These are phyloP conservation scores for Musa beccarii DNA, from an alignment of 176 grass and related monocot genomes.

Conservation along the genomic window DNA sequence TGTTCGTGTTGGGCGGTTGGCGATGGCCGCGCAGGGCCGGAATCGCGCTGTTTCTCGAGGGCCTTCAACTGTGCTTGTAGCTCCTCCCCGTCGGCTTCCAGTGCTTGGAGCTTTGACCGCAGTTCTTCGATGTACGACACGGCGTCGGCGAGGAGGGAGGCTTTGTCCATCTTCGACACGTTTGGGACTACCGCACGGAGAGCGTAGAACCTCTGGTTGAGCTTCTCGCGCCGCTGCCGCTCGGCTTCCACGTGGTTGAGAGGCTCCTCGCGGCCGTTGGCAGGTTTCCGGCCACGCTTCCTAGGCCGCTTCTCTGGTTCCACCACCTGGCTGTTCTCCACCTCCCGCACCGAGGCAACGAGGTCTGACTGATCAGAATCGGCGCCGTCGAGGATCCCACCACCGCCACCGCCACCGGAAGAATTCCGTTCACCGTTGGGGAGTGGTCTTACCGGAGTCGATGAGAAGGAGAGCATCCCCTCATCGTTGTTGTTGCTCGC, in stretches of 20 bases:
- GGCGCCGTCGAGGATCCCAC: slow-evolving; percentile 49
- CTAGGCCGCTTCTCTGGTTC: slow-evolving; percentile 88
- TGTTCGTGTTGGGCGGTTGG: slow-evolving; percentile 5
- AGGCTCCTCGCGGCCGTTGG: slow-evolving; percentile 91
- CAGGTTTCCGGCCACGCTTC: slow-evolving; percentile 89
- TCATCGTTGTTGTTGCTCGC: slow-evolving; percentile 83
- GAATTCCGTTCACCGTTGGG: slow-evolving; percentile 21
- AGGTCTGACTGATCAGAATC: slow-evolving; percentile 90
- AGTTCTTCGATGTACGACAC: slow-evolving; percentile 96
- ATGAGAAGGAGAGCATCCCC: slow-evolving; percentile 92
- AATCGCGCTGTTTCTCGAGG: slow-evolving; percentile 66
- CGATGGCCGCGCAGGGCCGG: slow-evolving; percentile 13
- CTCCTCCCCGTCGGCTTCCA: slow-evolving; percentile 59
- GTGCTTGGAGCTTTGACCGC: slow-evolving; percentile 40
- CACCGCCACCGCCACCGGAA: neutral
- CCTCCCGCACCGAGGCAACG: slow-evolving; percentile 73
- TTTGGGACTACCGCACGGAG: slow-evolving; percentile 93
- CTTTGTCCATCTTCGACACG: slow-evolving; percentile 99
- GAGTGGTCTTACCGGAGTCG: slow-evolving; percentile 35
- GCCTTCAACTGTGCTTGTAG: slow-evolving; percentile 54
- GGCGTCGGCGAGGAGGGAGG: slow-evolving; percentile 85
- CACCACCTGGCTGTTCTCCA: slow-evolving; percentile 82
- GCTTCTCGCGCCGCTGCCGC: slow-evolving; percentile 91
- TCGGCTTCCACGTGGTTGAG: slow-evolving; percentile 95
- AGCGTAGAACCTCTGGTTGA: slow-evolving; percentile 96